Percentiles rank a stretch among this genome's conserved stretches.
Evolutionary conservation across 768 basidiomycete species (phyloP).

Genomic region (Ramaria sp.): DNA sequence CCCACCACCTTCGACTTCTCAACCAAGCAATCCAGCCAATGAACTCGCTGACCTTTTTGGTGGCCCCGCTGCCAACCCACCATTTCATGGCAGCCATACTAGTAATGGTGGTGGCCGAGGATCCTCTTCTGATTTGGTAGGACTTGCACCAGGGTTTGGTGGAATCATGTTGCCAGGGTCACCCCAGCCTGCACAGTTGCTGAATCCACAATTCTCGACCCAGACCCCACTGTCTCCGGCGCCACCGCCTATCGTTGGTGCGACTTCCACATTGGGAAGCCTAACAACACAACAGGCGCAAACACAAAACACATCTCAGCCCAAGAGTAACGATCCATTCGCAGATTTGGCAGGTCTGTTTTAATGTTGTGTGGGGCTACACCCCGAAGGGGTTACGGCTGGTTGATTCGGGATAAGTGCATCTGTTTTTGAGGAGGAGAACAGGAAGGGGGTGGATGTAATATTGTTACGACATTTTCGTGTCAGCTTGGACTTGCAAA

Average conservation of each 20-base stretch:
- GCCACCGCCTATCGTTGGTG: not conserved
- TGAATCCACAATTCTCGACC: not conserved
- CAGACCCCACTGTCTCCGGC: not conserved
- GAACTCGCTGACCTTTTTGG: constrained; percentile 60
- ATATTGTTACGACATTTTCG: too few relatives aligned
- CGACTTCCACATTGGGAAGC: not conserved
- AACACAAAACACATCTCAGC: constrained; percentile 12
- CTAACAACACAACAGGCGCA: not conserved
- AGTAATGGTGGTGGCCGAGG: constrained; percentile 9
- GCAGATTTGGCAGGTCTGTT: constrained; percentile 74
- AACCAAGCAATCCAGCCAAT: constrained; percentile 22
- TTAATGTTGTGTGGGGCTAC: constrained; percentile 19
- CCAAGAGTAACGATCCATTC: constrained; percentile 62
- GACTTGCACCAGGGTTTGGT: constrained; percentile 19
- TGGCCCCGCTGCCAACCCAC: constrained; percentile 8
- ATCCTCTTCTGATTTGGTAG: not conserved
- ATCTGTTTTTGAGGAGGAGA: not conserved
- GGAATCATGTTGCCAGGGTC: constrained; percentile 35
- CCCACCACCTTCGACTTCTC: constrained; percentile 13
- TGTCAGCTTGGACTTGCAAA: too few relatives aligned
- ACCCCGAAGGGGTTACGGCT: not conserved
- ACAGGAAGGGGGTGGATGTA: not conserved
- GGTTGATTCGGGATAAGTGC: not conserved
- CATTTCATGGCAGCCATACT: not conserved
- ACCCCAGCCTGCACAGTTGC: constrained; percentile 18